Percentiles rank a stretch among this genome's conserved stretches.
phyloP scores from a whole-genome alignment of 345 rosid genomes.

The Eucalyptus dawsonii region DNA sequence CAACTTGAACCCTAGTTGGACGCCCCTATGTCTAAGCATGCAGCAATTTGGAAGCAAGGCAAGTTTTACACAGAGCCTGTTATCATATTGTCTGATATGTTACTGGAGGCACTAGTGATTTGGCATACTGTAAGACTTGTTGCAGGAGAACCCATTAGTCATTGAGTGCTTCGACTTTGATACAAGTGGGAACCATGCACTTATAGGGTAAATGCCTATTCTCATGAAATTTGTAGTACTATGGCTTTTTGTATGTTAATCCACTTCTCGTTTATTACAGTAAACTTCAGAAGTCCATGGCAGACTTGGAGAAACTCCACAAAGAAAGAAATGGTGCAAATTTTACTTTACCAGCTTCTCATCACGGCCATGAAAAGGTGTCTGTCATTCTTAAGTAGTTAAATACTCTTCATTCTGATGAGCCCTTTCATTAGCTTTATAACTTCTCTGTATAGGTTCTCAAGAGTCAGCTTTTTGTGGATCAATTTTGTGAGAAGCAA shows the following conservation, averaged over 20 bases:
- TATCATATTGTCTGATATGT: background rate
- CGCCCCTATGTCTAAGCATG: slow-evolving; percentile 43
- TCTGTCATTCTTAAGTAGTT: background rate
- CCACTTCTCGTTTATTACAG: slow-evolving; percentile 15
- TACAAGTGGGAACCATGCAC: slow-evolving; percentile 47
- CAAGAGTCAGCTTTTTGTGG: slow-evolving; percentile 64
- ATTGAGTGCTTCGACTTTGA: slow-evolving; percentile 84
- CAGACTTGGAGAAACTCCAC: slow-evolving; percentile 53
- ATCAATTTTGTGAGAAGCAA: slow-evolving; percentile 42
- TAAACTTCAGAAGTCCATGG: slow-evolving; percentile 52
- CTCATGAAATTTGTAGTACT: background rate
- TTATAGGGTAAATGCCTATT: slow-evolving; percentile 43
- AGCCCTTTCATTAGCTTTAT: background rate
- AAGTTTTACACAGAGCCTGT: slow-evolving; percentile 6
- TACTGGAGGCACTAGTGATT: background rate
- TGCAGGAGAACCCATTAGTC: slow-evolving; percentile 61
- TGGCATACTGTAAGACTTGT: background rate
- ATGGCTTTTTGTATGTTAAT: background rate
- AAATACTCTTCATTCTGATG: background rate
- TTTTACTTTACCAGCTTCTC: slow-evolving; percentile 26
- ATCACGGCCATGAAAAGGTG: slow-evolving; percentile 47
- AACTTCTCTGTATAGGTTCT: slow-evolving; percentile 19
- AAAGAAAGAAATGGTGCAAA: slow-evolving; percentile 28
- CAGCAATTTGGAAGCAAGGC: slow-evolving; percentile 87
- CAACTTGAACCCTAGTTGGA: slow-evolving; percentile 75